Evolutionary conservation across 2,329 filamentous ascomycete genomes (phyloP).

Genomic region (Aspergillus brasiliensis): DNA sequence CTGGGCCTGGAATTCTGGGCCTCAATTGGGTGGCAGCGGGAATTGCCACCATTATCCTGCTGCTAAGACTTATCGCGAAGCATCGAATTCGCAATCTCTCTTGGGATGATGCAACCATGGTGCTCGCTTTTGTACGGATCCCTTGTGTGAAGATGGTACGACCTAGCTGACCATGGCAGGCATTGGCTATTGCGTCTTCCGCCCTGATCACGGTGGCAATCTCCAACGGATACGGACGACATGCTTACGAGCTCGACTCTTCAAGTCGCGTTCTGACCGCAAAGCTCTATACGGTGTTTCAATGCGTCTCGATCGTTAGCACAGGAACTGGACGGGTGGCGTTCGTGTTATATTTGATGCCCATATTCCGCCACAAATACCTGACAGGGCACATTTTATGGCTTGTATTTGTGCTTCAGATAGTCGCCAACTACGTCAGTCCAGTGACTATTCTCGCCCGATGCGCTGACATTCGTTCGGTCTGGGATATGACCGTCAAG

Average conservation of each 20-base stretch:
- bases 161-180: not conserved
- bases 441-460: slow-evolving; percentile 29
- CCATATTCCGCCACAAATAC: slow-evolving; percentile 5
- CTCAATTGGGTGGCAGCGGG: not conserved
- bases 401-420: slow-evolving; percentile 14
- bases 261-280: not conserved
- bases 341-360: slow-evolving; percentile 7
- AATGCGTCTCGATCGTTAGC: not conserved
- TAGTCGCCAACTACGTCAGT: slow-evolving; percentile 23
- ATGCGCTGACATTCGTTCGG: slow-evolving; percentile 23
- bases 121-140: slow-evolving; percentile 9
- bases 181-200: not conserved
- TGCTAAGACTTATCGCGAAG: slow-evolving; percentile 10
- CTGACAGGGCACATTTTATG: not conserved
- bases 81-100: slow-evolving; percentile 7
- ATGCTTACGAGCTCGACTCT: not conserved
- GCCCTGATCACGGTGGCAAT: not conserved
- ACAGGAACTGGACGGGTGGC: not conserved
- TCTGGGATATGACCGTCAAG: slow-evolving; percentile 24
- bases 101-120: slow-evolving; percentile 11
- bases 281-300: not conserved
- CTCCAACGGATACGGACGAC: not conserved
- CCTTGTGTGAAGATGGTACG: too few relatives aligned
- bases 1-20: not conserved
- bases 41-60: not conserved